A percentile compares a stretch with the other conserved stretches of the same genome.
These are phyloP conservation scores for Larix kaempferi DNA, from an alignment of 75 land plant species.

Conservation along the genomic window DNA sequence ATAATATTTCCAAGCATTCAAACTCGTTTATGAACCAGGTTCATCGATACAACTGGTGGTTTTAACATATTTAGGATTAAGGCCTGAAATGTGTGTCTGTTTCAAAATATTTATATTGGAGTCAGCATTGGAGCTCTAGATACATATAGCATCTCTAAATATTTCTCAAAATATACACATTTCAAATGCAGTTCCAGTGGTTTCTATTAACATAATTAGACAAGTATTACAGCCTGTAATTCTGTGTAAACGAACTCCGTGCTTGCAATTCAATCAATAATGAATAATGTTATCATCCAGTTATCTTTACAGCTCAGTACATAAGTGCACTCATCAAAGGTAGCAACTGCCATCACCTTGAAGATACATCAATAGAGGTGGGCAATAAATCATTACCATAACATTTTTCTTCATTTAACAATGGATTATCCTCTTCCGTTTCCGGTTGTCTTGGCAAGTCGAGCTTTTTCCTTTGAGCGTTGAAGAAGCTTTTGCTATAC, in stretches of 20 bases:
- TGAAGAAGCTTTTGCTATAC: conserved; percentile 47
- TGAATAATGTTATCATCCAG: neutral
- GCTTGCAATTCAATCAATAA: neutral
- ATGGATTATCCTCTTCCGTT: conserved; percentile 3
- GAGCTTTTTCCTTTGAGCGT: conserved; percentile 5
- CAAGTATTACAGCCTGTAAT: neutral
- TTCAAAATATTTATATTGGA: neutral
- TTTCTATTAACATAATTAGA: neutral
- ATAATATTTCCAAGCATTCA: neutral
- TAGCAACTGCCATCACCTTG: neutral
- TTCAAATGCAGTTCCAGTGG: neutral
- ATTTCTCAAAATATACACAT: no score
- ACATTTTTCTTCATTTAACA: conserved; percentile 4
- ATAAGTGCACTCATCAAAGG: neutral
- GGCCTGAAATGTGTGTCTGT: neutral
- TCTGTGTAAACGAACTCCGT: neutral
- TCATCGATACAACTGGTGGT: neutral
- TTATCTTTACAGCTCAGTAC: neutral
- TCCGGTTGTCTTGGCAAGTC: conserved; percentile 6
- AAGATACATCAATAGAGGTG: conserved; percentile 1
- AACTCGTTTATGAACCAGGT: neutral
- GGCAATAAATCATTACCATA: neutral
- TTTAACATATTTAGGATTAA: neutral
- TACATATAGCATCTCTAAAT: neutral
- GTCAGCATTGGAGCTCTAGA: neutral